Percentiles rank a stretch among this genome's conserved stretches.
Evolutionary conservation across 768 basidiomycete species (phyloP).

Genomic region (Mycena belliarum): DNA sequence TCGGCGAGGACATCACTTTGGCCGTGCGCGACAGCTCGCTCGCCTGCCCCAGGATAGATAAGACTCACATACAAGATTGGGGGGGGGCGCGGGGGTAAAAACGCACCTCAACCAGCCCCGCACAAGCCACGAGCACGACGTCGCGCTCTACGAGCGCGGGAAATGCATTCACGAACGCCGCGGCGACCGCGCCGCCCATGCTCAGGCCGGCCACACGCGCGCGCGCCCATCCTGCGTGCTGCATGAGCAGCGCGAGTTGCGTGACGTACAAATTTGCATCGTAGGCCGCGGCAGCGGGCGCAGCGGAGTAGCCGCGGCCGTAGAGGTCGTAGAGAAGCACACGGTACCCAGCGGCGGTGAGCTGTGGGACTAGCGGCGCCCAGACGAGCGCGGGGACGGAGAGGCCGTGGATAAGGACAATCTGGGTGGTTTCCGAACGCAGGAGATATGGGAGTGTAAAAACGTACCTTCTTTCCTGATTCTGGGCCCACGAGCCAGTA

Average conservation of each 20-base stretch:
- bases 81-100: background rate
- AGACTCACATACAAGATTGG: background rate
- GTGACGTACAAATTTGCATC: slow-evolving; percentile 64
- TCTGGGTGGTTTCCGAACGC: too few species aligned
- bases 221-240: slow-evolving; percentile 71
- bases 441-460: background rate
- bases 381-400: slow-evolving; percentile 77
- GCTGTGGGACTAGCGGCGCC: slow-evolving; percentile 70
- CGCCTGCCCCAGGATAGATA: slow-evolving; percentile 41
- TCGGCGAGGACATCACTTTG: slow-evolving; percentile 76
- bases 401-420: slow-evolving; percentile 47
- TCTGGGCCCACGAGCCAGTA: slow-evolving; percentile 81
- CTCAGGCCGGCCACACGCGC: slow-evolving; percentile 67
- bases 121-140: slow-evolving; percentile 66
- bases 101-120: slow-evolving; percentile 67
- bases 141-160: slow-evolving; percentile 69
- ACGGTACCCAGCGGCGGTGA: slow-evolving; percentile 65
- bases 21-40: slow-evolving; percentile 70
- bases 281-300: slow-evolving; percentile 55
- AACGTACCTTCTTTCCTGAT: slow-evolving; percentile 62
- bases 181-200: slow-evolving; percentile 80
- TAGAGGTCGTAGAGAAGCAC: slow-evolving; percentile 82
- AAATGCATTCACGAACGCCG: slow-evolving; percentile 70
- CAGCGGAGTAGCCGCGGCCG: slow-evolving; percentile 82
- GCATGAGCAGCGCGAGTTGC: slow-evolving; percentile 83